Evolutionary conservation across 2,329 filamentous ascomycete species (phyloP).

Genomic region (Arachnomyces sp.): DNA sequence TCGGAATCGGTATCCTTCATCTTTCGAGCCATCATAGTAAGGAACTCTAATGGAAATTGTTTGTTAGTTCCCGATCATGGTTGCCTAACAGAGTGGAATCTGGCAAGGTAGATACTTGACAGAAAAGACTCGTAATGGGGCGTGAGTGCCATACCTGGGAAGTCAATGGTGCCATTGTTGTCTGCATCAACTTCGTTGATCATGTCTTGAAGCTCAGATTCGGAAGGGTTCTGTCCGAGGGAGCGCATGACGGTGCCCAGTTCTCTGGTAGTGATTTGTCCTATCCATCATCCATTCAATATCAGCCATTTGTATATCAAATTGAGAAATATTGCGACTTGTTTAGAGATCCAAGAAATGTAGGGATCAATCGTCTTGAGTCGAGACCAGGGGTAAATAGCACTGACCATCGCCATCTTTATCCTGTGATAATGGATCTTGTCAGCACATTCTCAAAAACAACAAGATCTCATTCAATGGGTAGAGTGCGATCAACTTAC

Average conservation of each 20-base stretch:
- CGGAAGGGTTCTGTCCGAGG: slow-evolving; percentile 80
- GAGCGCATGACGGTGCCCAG: slow-evolving; percentile 86
- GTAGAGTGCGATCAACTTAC: slow-evolving; percentile 59
- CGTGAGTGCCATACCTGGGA: slow-evolving; percentile 58
- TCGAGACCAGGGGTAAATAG: slow-evolving; percentile 1
- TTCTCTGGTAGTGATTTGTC: slow-evolving; percentile 88
- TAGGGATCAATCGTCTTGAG: neutral
- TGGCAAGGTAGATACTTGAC: slow-evolving; percentile 7
- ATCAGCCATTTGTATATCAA: slow-evolving; percentile 5
- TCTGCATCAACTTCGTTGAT: slow-evolving; percentile 90
- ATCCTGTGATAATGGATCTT: slow-evolving; percentile 50
- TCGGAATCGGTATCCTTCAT: slow-evolving; percentile 92
- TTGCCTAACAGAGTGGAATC: slow-evolving; percentile 8
- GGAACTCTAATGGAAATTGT: slow-evolving; percentile 55
- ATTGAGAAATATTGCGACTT: slow-evolving; percentile 9
- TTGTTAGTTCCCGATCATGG: too few species aligned
- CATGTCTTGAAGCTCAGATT: slow-evolving; percentile 87
- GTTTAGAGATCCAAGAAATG: slow-evolving; percentile 4
- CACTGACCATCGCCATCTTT: slow-evolving; percentile 85
- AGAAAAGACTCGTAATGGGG: neutral
- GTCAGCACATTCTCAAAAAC: slow-evolving; percentile 17
- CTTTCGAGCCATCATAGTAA: slow-evolving; percentile 90
- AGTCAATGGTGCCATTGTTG: slow-evolving; percentile 89
- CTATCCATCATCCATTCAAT: slow-evolving; percentile 36
- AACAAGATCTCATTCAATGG: slow-evolving; percentile 1